Evolutionary conservation across 2,329 filamentous ascomycete species (phyloP), one percentile per base, ranked within the genome.

Genomic region (Botryotinia narcissicola): DNA sequence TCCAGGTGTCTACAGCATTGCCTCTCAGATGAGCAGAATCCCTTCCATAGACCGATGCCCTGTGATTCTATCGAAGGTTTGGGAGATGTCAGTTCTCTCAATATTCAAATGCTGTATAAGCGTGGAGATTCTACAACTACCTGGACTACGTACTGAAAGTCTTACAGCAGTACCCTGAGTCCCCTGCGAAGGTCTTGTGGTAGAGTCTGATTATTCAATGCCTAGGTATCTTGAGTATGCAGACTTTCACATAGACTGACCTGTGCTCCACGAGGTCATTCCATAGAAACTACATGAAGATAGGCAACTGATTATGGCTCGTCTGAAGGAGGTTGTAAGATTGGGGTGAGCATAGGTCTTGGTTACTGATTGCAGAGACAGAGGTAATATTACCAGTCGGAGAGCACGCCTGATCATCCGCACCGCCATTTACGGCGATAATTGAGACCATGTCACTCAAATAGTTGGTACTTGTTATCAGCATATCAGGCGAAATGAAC

Each of bases 361-460:
- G 48, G 48, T 69, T n/a, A 57, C 66, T 69, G 25, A 44, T 69
- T 57, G 37, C 66, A 57, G 48, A 69, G 66, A 57, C 48, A 57
- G 35, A 68, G 29, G 35, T 25, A 29, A 16, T 25, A 32, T 22
- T 22, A 32, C 35, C 48, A 69, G 51, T 42, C 48, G 42, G n/a
- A 57, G 66, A 69, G 66, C 48, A 69, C 37, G 48, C 66, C 66
- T 25, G 48, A 44, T 42, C 37, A n/a, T 40, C 7, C 37, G 10
- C 22, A 44, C 37, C 40, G 37, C 66, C n/a, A 20, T 57, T 42
- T 18, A 37, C 10, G 66, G 37, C 57, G 18, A 22, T 42, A n/a
- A 25, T 57, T 44, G 51, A 57, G n/a, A 44, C n/a, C n/a, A 35
- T 35, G 25, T 54, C 35, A 42, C 64, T 20, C 48, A 40, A 57